These are phyloP conservation scores for Podospora sp. DNA, from an alignment of 495 filamentous ascomycete species.

Conservation along the genomic window DNA sequence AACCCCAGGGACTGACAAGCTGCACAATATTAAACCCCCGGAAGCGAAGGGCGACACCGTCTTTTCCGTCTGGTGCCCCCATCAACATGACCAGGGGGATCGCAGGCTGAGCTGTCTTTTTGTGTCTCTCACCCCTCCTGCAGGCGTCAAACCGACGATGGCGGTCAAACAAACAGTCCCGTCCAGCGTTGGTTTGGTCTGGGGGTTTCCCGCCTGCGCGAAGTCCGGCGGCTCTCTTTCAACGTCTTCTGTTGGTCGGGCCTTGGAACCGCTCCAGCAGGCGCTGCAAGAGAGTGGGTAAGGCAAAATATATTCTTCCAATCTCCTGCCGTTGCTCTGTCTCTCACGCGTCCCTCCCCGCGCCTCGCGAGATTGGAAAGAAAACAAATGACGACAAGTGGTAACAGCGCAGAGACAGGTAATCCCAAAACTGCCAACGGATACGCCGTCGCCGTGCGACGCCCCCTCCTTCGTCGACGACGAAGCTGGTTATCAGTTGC, in stretches of 20 bases:
- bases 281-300: conserved; percentile 16
- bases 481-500: background rate
- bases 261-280: background rate
- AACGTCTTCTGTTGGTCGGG: conserved; percentile 19
- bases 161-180: background rate
- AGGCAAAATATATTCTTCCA: conserved; percentile 16
- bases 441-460: background rate
- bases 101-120: conserved; percentile 8
- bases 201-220: background rate
- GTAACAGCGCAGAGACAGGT: conserved; percentile 2
- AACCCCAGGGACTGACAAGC: background rate
- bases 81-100: conserved; percentile 11
- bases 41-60: conserved; percentile 18
- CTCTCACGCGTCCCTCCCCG: conserved; percentile 4
- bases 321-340: conserved; percentile 16
- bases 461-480: background rate
- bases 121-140: conserved; percentile 1
- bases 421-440: background rate
- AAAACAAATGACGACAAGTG: conserved; percentile 12
- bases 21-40: conserved; percentile 17
- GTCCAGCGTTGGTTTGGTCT: background rate
- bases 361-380: conserved; percentile 17
- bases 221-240: conserved; percentile 9
- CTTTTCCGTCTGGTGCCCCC: conserved; percentile 10
- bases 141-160: background rate